These are phyloP conservation scores for Rhodofomes roseus DNA, from an alignment of 1,284 basidiomycete genomes.

Conservation along the genomic window DNA sequence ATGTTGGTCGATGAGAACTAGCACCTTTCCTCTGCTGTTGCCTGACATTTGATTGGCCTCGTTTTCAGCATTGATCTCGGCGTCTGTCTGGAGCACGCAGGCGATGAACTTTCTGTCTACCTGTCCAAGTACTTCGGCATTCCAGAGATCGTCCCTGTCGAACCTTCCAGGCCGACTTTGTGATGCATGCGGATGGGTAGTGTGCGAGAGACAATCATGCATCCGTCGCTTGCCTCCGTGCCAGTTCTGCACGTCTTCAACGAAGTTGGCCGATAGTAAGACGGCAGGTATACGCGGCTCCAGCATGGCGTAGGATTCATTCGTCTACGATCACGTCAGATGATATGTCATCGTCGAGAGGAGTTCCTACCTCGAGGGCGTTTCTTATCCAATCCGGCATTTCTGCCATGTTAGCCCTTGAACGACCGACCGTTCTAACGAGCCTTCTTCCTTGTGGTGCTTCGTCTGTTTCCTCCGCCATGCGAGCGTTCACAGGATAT, in stretches of 20 bases:
- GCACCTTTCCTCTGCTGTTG: conserved; percentile 21
- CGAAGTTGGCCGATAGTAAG: conserved; percentile 20
- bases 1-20: conserved; percentile 91
- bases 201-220: conserved; percentile 1
- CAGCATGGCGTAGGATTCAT: conserved; percentile 42
- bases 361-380: conserved; percentile 42
- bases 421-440: neutral
- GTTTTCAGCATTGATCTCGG: conserved; percentile 6
- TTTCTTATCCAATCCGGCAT: conserved; percentile 50
- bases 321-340: conserved; percentile 34
- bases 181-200: neutral
- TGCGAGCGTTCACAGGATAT: conserved; percentile 32
- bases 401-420: neutral
- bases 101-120: conserved; percentile 89
- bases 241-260: neutral
- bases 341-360: neutral
- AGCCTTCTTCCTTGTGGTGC: neutral
- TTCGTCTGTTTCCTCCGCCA: conserved; percentile 8
- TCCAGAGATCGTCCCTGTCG: conserved; percentile 46
- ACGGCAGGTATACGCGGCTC: conserved; percentile 46
- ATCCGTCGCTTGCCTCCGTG: neutral
- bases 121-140: conserved; percentile 69
- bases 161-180: conserved; percentile 35
- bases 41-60: neutral
- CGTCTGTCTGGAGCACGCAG: conserved; percentile 42